These are phyloP conservation scores for Clathrospora elynae DNA, from an alignment of 2,329 filamentous ascomycete genomes.

Conservation along the genomic window DNA sequence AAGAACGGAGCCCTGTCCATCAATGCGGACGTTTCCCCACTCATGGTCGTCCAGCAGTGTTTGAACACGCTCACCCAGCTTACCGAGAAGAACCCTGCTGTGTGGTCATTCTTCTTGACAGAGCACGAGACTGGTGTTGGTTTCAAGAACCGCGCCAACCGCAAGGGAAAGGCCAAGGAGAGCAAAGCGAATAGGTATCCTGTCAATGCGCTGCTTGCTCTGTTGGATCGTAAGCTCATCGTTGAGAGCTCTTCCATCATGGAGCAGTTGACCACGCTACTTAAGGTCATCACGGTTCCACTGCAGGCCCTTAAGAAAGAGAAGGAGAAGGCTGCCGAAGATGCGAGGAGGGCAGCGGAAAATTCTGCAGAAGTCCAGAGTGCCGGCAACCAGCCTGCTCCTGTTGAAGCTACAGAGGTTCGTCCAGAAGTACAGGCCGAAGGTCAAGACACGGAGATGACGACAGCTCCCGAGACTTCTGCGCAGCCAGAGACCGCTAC, in stretches of 20 bases:
- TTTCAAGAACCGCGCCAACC: slow-evolving; percentile 75
- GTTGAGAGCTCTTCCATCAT: slow-evolving; percentile 98
- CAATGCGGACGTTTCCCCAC: slow-evolving; percentile 86
- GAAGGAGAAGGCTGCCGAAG: slow-evolving; percentile 67
- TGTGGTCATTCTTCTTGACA: slow-evolving; percentile 89
- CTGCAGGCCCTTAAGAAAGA: slow-evolving; percentile 84
- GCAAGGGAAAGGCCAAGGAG: slow-evolving; percentile 89
- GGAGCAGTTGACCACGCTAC: slow-evolving; percentile 85
- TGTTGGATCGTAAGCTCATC: slow-evolving; percentile 91
- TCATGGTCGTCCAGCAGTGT: slow-evolving; percentile 95
- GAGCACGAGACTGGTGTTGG: slow-evolving; percentile 84
- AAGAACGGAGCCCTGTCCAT: slow-evolving; percentile 67
- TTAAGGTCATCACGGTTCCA: slow-evolving; percentile 87
- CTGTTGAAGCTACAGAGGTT: slow-evolving; percentile 16
- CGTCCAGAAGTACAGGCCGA: slow-evolving; percentile 8
- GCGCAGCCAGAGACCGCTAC: slow-evolving; percentile 36
- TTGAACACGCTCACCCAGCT: slow-evolving; percentile 83
- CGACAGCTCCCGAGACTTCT: slow-evolving; percentile 37
- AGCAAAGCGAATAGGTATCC: slow-evolving; percentile 84
- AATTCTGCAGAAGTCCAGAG: slow-evolving; percentile 25
- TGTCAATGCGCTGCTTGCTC: slow-evolving; percentile 83
- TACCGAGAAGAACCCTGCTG: slow-evolving; percentile 81
- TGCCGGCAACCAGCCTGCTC: slow-evolving; percentile 24
- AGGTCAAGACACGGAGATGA: slow-evolving; percentile 44
- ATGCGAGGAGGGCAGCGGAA: slow-evolving; percentile 45